These are phyloP conservation scores for Thecamonas trahens DNA, from an alignment of 78 protist species.

Conservation along the genomic window DNA sequence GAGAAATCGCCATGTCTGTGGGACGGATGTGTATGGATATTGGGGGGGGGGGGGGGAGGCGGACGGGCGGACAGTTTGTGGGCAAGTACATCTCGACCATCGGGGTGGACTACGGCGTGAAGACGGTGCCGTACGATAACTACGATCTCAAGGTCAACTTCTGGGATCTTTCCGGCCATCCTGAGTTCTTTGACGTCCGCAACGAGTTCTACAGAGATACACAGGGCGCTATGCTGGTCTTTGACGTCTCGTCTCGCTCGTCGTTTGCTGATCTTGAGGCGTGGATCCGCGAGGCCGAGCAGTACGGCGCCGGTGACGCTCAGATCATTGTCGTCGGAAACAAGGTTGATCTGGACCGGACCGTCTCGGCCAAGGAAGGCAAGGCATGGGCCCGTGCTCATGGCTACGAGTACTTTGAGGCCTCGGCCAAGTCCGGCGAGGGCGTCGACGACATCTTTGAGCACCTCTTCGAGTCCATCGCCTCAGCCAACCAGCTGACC, in stretches of 20 bases:
- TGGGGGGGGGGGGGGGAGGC: too few relatives aligned
- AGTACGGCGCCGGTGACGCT: slow-evolving; percentile 9
- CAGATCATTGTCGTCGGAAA: slow-evolving; percentile 37
- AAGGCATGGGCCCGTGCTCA: slow-evolving; percentile 17
- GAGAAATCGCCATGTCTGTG: too few relatives aligned
- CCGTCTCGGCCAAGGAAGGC: slow-evolving; percentile 30
- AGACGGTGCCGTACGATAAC: slow-evolving; percentile 1
- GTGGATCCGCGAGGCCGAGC: slow-evolving; percentile 37
- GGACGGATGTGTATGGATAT: too few relatives aligned
- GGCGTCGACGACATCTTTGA: slow-evolving; percentile 24
- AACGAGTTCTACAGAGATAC: slow-evolving; percentile 63
- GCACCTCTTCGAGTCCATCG: slow-evolving; percentile 15
- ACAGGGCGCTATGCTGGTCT: slow-evolving; percentile 44
- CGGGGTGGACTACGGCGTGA: slow-evolving; percentile 72
- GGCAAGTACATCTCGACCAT: slow-evolving; percentile 56
- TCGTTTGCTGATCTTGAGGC: slow-evolving; percentile 22
- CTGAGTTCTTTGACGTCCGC: slow-evolving; percentile 37
- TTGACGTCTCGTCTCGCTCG: slow-evolving; percentile 20
- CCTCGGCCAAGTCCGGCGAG: slow-evolving; percentile 27
- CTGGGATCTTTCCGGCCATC: slow-evolving; percentile 61
- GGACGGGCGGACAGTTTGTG: slow-evolving; percentile 41
- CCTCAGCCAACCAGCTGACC: too few relatives aligned
- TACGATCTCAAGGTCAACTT: slow-evolving; percentile 28
- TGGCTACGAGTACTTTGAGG: slow-evolving; percentile 34
- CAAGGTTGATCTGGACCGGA: slow-evolving; percentile 28